A percentile compares a stretch with the other conserved stretches of the same genome.
Conservation (phyloP, 352 stramenopile genomes). For the Pythium sukuiense region DNA sequence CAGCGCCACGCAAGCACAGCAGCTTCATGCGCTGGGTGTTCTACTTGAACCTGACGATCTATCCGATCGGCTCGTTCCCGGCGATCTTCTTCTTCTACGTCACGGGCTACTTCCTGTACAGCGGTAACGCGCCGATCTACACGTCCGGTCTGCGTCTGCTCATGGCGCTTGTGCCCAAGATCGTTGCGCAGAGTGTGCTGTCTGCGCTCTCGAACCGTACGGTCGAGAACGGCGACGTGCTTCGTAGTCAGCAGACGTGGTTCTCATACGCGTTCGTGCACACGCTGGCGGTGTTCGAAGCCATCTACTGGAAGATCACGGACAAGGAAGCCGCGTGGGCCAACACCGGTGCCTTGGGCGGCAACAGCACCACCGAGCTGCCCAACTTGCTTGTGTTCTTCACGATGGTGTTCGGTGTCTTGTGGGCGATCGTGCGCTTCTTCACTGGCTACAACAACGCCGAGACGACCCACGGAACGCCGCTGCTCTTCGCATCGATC, state of each 20-base stretch:
- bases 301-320: conserved; percentile 84
- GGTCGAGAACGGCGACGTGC: conserved; percentile 81
- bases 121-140: conserved; percentile 77
- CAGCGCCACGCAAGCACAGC: conserved; percentile 79
- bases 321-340: conserved; percentile 69
- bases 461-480: conserved; percentile 73
- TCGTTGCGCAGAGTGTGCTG: conserved; percentile 73
- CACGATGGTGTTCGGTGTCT: conserved; percentile 62
- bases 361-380: conserved; percentile 71
- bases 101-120: conserved; percentile 86
- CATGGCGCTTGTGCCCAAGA: conserved; percentile 58
- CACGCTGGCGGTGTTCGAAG: conserved; percentile 69
- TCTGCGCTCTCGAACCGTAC: conserved; percentile 72
- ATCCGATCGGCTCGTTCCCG: conserved; percentile 73
- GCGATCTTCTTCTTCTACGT: conserved; percentile 86
- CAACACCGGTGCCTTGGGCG: conserved; percentile 61
- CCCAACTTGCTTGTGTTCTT: conserved; percentile 86
- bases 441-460: conserved; percentile 75
- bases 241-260: conserved; percentile 76
- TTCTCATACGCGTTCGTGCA: conserved; percentile 87
- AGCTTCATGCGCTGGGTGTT: conserved; percentile 85
- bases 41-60: conserved; percentile 83
- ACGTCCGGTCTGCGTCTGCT: conserved; percentile 5
- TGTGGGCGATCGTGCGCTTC: conserved; percentile 83
- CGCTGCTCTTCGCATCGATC: conserved; percentile 64